Percentiles rank a stretch among this genome's conserved stretches.
Evolutionary conservation across 257 asterid species (phyloP).

Genomic region (Vinca minor): DNA sequence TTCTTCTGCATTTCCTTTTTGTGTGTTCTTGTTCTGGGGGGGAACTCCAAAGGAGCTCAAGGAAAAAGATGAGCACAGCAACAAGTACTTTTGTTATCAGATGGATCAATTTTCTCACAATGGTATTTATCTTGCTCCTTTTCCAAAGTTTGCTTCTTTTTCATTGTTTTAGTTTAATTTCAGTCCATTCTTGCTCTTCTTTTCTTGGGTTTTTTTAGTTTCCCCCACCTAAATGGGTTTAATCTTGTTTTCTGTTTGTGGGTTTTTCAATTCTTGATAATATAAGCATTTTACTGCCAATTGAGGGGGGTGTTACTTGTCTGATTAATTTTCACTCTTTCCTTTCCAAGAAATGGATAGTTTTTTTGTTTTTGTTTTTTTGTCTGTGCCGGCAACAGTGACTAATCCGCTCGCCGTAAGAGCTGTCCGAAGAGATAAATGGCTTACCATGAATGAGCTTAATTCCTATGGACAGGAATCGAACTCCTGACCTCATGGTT

Average conservation of each 20-base stretch:
- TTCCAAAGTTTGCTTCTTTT: slow-evolving; percentile 11
- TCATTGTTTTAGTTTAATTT: background rate
- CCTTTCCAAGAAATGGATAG: background rate
- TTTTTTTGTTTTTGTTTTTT: no score
- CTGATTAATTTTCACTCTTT: background rate
- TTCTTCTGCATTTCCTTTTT: slow-evolving; percentile 12
- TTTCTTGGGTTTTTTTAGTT: no score
- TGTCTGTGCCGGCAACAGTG: no score
- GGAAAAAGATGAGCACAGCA: slow-evolving; percentile 45
- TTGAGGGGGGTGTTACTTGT: no score
- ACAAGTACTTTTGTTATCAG: slow-evolving; percentile 79
- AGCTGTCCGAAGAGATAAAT: no score
- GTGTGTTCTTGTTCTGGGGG: slow-evolving; percentile 8
- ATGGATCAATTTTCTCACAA: slow-evolving; percentile 80
- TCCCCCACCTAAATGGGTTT: background rate
- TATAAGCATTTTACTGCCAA: background rate
- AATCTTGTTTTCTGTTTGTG: background rate
- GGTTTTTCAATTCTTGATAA: slow-evolving; percentile 1
- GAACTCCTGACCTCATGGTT: no score
- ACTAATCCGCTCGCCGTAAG: no score
- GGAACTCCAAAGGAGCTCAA: background rate
- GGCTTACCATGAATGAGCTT: no score
- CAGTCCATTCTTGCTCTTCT: background rate
- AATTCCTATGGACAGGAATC: no score
- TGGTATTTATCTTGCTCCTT: slow-evolving; percentile 42